Base-by-base conservation (phyloP, 129 eudicot species). In the Centrapalus pauciflorus region DNA sequence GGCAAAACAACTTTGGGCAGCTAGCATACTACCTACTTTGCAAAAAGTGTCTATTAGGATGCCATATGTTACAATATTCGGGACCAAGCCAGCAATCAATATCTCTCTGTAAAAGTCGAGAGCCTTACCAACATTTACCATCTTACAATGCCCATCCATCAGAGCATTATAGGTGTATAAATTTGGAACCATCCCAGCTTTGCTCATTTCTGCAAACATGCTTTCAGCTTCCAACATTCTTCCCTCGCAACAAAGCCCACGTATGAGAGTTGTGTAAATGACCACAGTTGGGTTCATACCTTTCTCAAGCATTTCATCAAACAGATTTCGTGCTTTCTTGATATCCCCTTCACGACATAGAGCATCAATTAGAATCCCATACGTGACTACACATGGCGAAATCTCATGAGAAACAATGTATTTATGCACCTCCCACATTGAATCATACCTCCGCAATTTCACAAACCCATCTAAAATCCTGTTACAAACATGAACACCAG, bases 101-200 rank as follows among this genome's bases (percentile, higher is more conserved):
- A 93, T 81, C 50, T 80, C 92, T 69, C 58, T 71, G 54, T 81
- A 88, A 71, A 88, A 54, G 34, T 65, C 69, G 23, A 80, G 66
- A 49, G 84, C 95, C 80, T 73, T 78, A 41, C 43, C 19, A 34
- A 80, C 40, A 64, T 71, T 68, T 0, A 72, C 85, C 70, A 75
- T 67, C 71, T 93, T 88, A 80, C 88, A 76, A 64, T 93, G 69
- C 12, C 98, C 98, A 82, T 81, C 95, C 66, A 88, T 70, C 48
- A 93, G 35, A 51, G 80, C 57, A 65, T 82, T 93, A 52, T 88
- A 93, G 13, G 96, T 77, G 75, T 81, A 81, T 58, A 86, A 43
- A 66, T 80, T 72, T 27, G 95, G 98, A 41, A 21, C 20, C 55
- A 86, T 78, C 3, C 87, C 79, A 32, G 63, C 67, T 69, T 81